A percentile compares a stretch with the other conserved stretches of the same genome.
These are phyloP conservation scores for Backusella australiensis DNA, from an alignment of 192 early-diverging fungal genomes.

Conservation along the genomic window DNA sequence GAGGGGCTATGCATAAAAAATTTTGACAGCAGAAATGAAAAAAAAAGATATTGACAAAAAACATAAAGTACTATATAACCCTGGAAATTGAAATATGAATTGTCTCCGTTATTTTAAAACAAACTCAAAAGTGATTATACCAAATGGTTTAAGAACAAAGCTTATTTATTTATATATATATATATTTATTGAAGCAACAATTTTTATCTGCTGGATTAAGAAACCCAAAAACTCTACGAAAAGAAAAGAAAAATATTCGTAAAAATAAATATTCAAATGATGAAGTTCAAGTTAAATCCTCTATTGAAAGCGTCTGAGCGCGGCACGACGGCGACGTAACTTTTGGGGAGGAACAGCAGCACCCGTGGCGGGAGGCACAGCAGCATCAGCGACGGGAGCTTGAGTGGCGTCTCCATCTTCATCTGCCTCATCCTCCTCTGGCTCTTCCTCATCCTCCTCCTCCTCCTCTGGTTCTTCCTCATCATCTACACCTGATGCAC, in stretches of 20 bases:
- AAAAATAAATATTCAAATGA: background rate
- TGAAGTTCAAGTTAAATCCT: background rate
- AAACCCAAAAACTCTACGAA: conserved; percentile 3
- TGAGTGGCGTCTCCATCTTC: background rate
- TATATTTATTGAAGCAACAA: background rate
- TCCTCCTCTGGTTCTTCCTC: background rate
- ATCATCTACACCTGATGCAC: background rate
- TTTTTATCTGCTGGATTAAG: background rate
- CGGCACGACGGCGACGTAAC: background rate
- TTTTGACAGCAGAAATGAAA: conserved; percentile 1
- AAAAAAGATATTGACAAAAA: background rate
- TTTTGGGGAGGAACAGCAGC: background rate
- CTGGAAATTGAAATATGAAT: background rate
- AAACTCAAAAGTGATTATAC: background rate
- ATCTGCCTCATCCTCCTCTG: background rate
- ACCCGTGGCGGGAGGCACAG: background rate
- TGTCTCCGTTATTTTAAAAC: background rate
- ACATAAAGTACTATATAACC: background rate
- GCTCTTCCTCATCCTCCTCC: background rate
- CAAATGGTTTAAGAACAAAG: background rate
- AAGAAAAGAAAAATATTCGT: background rate
- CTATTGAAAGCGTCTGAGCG: background rate
- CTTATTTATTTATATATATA: background rate
- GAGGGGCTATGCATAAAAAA: background rate
- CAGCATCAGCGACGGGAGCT: background rate